A percentile compares a stretch with the other conserved stretches of the same genome.
These are phyloP conservation scores for Symbiodinium natans DNA, from an alignment of 73 alveolate species.

Conservation along the genomic window DNA sequence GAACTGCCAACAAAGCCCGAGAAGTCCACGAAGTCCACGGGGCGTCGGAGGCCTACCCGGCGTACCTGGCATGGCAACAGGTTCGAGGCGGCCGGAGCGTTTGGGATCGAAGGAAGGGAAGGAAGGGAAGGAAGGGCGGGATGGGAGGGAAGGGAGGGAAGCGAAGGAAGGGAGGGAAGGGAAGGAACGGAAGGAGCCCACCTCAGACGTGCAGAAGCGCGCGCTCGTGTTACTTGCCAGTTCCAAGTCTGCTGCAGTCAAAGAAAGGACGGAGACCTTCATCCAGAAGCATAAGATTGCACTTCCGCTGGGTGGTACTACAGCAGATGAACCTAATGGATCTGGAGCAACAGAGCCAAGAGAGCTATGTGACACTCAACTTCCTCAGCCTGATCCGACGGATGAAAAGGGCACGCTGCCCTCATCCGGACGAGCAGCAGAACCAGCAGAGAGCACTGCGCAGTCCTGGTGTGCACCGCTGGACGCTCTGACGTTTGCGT, in stretches of 20 bases:
- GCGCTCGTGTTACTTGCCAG: slow-evolving; percentile 50
- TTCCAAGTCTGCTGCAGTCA: slow-evolving; percentile 45
- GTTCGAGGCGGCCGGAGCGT: not conserved
- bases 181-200: not conserved
- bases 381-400: not conserved
- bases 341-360: not conserved
- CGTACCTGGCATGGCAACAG: not conserved
- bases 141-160: not conserved
- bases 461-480: not conserved
- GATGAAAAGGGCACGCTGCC: not conserved
- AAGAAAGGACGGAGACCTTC: slow-evolving; percentile 35
- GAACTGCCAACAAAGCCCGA: not conserved
- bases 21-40: not conserved
- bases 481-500: not conserved
- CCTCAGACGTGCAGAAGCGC: not conserved
- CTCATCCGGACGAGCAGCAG: not conserved
- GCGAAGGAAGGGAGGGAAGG: not conserved
- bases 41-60: too few species aligned
- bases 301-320: not conserved
- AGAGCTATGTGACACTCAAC: not conserved
- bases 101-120: not conserved
- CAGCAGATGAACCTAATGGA: not conserved
- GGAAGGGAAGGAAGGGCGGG: not conserved
- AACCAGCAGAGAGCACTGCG: not conserved
- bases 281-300: slow-evolving; percentile 69